Evolutionary conservation across 1,284 basidiomycete genomes (phyloP).

Genomic region (Cryptococcus deneoformans): DNA sequence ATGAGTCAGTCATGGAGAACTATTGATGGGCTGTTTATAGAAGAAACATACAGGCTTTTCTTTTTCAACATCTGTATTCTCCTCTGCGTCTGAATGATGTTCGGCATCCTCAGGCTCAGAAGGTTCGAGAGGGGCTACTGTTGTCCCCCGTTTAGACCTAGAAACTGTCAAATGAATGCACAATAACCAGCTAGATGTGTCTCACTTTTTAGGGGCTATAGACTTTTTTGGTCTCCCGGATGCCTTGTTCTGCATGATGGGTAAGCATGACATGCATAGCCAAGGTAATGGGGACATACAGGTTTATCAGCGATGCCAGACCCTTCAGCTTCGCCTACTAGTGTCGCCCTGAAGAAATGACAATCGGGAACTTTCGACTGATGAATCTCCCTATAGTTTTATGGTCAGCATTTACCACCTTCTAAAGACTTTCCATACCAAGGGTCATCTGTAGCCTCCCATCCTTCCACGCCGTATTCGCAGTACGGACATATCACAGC

Average conservation of each 20-base stretch:
- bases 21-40: too few species aligned
- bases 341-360: conserved; percentile 39
- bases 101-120: not conserved
- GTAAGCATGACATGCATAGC: not conserved
- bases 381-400: conserved; percentile 31
- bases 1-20: too few species aligned
- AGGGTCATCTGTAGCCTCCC: conserved; percentile 77
- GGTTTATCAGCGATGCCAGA: conserved; percentile 1
- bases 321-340: conserved; percentile 8
- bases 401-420: not conserved
- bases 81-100: not conserved
- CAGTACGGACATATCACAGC: conserved; percentile 76
- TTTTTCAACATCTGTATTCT: not conserved
- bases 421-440: conserved; percentile 47
- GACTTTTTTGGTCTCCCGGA: conserved; percentile 6
- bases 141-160: not conserved
- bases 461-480: conserved; percentile 66
- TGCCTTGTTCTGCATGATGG: conserved; percentile 8
- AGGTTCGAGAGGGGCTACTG: not conserved
- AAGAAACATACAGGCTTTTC: not conserved
- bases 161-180: too few species aligned
- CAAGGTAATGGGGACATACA: not conserved
- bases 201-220: conserved; percentile 8
- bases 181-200: not conserved
- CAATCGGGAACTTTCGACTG: conserved; percentile 37